Evolutionary conservation across 2,329 filamentous ascomycete genomes (phyloP).

Genomic region (Dactylellina leptospora): DNA sequence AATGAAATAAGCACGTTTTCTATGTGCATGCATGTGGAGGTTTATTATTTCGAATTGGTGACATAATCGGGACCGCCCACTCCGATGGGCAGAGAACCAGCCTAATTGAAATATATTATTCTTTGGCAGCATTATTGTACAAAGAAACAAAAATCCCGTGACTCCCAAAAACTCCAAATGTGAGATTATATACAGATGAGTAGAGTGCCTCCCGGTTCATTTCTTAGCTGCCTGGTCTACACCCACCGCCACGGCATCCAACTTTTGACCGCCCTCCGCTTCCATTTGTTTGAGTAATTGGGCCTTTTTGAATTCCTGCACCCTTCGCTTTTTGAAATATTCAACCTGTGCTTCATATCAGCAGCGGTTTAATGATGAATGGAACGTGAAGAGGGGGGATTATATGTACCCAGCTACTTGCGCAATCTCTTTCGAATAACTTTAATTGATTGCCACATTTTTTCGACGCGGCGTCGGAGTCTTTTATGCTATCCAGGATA

Average conservation of each 20-base stretch:
- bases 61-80: too few species aligned
- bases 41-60: background rate
- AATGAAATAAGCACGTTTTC: background rate
- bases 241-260: slow-evolving; percentile 61
- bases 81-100: too few species aligned
- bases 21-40: background rate
- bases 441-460: slow-evolving; percentile 70
- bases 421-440: slow-evolving; percentile 84
- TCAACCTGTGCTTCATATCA: slow-evolving; percentile 70
- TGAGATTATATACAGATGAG: background rate
- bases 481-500: slow-evolving; percentile 78
- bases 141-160: background rate
- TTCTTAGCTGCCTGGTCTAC: slow-evolving; percentile 19
- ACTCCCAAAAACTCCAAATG: background rate
- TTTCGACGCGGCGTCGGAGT: slow-evolving; percentile 67
- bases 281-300: slow-evolving; percentile 78
- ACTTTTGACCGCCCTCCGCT: slow-evolving; percentile 74
- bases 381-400: background rate
- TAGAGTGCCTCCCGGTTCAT: background rate
- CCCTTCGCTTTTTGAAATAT: slow-evolving; percentile 96
- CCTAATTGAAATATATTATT: too few species aligned
- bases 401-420: slow-evolving; percentile 81
- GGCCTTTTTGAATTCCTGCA: slow-evolving; percentile 89
- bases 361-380: background rate
- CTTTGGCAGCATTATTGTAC: too few species aligned